Base-by-base conservation (phyloP, 495 filamentous ascomycete genomes). In the Chaetomidium leptoderma region DNA sequence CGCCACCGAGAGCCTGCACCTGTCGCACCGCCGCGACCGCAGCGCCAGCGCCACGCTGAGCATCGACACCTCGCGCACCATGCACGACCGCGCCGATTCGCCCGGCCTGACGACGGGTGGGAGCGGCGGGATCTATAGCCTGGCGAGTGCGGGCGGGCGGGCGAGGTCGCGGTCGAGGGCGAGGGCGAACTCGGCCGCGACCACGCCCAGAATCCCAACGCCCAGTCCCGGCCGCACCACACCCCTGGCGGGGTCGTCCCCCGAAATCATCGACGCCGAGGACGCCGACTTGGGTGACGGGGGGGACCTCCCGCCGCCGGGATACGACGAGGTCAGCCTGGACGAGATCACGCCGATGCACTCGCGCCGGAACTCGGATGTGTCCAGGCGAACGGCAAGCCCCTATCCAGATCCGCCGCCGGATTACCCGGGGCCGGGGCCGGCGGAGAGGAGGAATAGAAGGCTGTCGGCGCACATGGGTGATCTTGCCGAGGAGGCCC, bases 321-420 rank as follows among this genome's bases (percentile, higher is more conserved):
- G 72, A 16, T 83, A 83, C 60, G 80, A 83, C 55, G 77, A 82
- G 43, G 78, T 83, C 5, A 77, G 75, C 55, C 58, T 83, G 26
- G 74, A 75, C 39, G 76, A 78, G 49, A 26, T 62, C 26, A 66
- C 69, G 50, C 57, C 64, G 32, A 53, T 43, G 46, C 64, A 69
- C 42, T 76, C 73, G 11, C 63, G 67, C 1, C 59, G 62, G 2
- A 62, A 62, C 32, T 60, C 65, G 52, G 56, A 65, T 10, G 66
- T 68, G 5, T 72, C 73, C 9, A 14, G 32, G n/a, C 23, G n/a
- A n/a, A n/a, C 32, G 1, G 47, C 16, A 5, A 70, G 63, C 48
- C 66, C 69, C 13, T 70, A 71, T 53, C 48, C 56, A 27, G 79
- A 76, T 23, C 76, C 79, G 16, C 80, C 80, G 24, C 80, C 80